Conservation (phyloP, 73 alveolate genomes). For the Paramecium sexaurelia region DNA sequence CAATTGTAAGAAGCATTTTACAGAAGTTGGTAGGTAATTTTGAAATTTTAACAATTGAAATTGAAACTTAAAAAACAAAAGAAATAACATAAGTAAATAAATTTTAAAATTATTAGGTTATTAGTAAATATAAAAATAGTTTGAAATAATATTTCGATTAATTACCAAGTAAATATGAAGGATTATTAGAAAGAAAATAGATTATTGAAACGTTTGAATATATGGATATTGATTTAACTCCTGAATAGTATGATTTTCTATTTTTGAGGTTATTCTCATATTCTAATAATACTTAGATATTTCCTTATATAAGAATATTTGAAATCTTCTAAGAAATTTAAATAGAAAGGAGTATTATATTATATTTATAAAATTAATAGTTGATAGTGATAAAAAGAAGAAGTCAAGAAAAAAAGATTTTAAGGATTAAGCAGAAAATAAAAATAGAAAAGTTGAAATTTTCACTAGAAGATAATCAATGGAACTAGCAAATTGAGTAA, state of each 20-base stretch:
- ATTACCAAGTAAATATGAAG: constrained; percentile 35
- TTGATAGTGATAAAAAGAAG: constrained; percentile 18
- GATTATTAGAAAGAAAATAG: neutral
- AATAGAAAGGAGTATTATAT: neutral
- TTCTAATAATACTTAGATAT: neutral
- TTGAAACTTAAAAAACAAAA: neutral
- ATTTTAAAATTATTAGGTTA: neutral
- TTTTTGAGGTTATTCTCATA: neutral
- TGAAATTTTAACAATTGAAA: neutral
- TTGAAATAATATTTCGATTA: constrained; percentile 40
- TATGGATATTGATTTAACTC: constrained; percentile 43
- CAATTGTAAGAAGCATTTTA: constrained; percentile 35
- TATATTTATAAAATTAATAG: neutral
- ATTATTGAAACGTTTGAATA: constrained; percentile 24
- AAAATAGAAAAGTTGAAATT: neutral
- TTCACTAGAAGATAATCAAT: neutral
- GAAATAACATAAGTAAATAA: constrained; percentile 16
- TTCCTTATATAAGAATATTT: constrained; percentile 1
- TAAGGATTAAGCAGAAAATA: neutral
- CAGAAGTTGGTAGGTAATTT: neutral
- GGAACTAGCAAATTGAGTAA: neutral
- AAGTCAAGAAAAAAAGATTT: neutral
- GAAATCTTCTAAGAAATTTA: neutral
- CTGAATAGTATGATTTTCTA: constrained; percentile 16
- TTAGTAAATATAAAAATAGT: constrained; percentile 38